A percentile compares a stretch with the other conserved stretches of the same genome.
Evolutionary conservation across 2,329 filamentous ascomycete genomes (phyloP).

Genomic region (Neophaeococcomyces mojaviensis): DNA sequence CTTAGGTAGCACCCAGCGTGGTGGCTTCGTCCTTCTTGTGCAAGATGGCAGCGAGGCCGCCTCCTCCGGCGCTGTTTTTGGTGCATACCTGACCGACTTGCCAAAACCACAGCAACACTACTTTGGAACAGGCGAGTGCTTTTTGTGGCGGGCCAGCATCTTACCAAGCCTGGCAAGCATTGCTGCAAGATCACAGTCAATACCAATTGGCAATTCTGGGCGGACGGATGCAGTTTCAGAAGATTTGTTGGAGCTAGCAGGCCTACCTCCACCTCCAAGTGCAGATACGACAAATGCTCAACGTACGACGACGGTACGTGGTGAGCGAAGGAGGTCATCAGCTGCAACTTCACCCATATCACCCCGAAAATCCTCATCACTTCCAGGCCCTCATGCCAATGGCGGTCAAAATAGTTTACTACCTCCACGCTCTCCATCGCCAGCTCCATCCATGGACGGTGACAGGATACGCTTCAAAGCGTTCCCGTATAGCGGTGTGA

Average conservation of each 20-base stretch:
- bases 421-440: conserved; percentile 4
- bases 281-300: conserved; percentile 56
- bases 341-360: conserved; percentile 24
- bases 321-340: conserved; percentile 31
- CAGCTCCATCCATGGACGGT: conserved; percentile 41
- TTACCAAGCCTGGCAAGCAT: conserved; percentile 46
- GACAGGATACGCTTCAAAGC: conserved; percentile 90
- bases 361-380: conserved; percentile 9
- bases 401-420: neutral
- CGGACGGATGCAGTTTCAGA: conserved; percentile 19
- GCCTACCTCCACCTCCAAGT: conserved; percentile 62
- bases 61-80: conserved; percentile 55
- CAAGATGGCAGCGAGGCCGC: conserved; percentile 52
- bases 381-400: neutral
- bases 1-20: conserved; percentile 50
- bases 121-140: conserved; percentile 95
- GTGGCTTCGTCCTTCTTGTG: conserved; percentile 84
- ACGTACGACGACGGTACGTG: conserved; percentile 52
- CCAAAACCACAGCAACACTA: conserved; percentile 76
- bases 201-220: too few relatives aligned
- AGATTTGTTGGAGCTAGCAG: conserved; percentile 42
- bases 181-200: conserved; percentile 17
- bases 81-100: conserved; percentile 85
- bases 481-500: conserved; percentile 90
- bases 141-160: conserved; percentile 71